phyloP scores from a whole-genome alignment of 345 rosid genomes.

The Rhodamnia rubescens region DNA sequence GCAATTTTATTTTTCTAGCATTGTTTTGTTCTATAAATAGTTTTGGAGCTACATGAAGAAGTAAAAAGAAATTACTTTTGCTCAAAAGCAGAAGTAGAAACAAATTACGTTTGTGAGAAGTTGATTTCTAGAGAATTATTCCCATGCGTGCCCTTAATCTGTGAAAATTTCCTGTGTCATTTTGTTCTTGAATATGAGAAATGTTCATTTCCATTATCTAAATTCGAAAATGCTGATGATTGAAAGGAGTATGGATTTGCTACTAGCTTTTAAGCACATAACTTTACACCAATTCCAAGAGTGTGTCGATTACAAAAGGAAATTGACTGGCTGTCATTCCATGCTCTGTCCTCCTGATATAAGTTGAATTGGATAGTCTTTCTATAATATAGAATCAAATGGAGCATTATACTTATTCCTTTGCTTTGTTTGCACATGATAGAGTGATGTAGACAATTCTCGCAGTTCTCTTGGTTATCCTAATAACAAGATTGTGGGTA shows the following conservation, averaged over 20 bases:
- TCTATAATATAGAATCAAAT: not conserved
- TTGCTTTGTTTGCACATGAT: constrained; percentile 14
- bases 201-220: not conserved
- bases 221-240: not conserved
- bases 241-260: not conserved
- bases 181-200: not conserved
- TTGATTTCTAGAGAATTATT: no score
- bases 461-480: constrained; percentile 25
- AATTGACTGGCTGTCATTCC: not conserved
- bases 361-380: not conserved
- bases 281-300: not conserved
- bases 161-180: not conserved
- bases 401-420: not conserved
- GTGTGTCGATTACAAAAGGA: not conserved
- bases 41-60: no score
- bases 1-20: no score
- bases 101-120: no score
- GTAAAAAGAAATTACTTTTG: no score
- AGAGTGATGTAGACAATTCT: constrained; percentile 62
- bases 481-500: constrained; percentile 18
- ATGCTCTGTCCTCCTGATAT: not conserved
- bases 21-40: no score
- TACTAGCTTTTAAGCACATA: not conserved
- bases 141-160: not conserved
- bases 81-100: no score